Evolutionary conservation across 2,329 filamentous ascomycete genomes (phyloP), one percentile per base, ranked within the genome.

Genomic region (Pseudopyricularia javanii): DNA sequence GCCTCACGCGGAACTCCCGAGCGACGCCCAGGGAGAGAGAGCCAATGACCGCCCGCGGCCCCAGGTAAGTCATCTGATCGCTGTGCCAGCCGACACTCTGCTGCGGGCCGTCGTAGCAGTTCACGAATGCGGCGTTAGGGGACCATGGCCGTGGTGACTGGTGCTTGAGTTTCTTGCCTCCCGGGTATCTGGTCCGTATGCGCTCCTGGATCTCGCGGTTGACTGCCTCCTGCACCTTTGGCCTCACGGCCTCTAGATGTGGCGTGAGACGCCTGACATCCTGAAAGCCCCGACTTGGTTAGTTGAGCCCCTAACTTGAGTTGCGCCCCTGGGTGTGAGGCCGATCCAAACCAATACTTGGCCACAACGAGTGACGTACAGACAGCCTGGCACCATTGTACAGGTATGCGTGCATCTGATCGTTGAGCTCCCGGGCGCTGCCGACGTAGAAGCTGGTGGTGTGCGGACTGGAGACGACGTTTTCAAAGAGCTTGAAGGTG

Each of bases 61-160:
- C 93, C 1, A 97, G 78, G 62, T 97, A 97, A 0, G 91, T 96
- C 15, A 96, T 74, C 60, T 95, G 88, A 64, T 98, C 93, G 34
- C 86, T 83, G 67, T 98, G 93, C 68, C 88, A 97, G 32, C 93
- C 93, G 1, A 97, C 91, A 56, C 76, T 88, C 69, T 97, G 82
- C 11, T 82, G 74, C 0, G 82, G 84, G 0, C 91, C 91, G 60
- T 84, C 74, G 66, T 98, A 98, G 70, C 89, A 95, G 66, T 98
- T 98, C 15, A 95, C 91, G 62, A 96, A 91, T 0, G 91, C 89
- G 0, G 89, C 88, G 63, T 97, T 97, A 9, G 91, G 88, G 8
- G 73, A 72, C 91, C 91, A 97, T 0, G 75, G 68, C 0, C 77
- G 67, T 0, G 88, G 78, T 0, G 84, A 86, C 62, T 96, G 91